Evolutionary conservation across 78 protist species (phyloP), one percentile per base, ranked within the genome.

Genomic region (Dictyostelium brefeldianum): DNA sequence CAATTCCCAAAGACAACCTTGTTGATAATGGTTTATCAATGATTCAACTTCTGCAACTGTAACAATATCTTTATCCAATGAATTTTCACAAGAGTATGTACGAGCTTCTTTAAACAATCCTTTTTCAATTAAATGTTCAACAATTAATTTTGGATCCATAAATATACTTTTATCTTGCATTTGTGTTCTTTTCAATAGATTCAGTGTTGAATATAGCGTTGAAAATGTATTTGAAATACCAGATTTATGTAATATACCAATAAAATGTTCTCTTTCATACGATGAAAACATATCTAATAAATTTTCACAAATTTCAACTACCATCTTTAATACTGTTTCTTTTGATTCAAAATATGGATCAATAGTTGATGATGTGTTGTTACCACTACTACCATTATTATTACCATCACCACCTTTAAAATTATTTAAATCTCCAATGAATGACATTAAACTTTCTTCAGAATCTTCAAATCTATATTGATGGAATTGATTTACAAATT

Each of bases 381-480:
- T 11, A 11, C 41, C 15, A 31, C 22, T 15, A 17, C 12, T 15
- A 31, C 17, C 25, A 12, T 18, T 36, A 59, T 22, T 11, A 62
- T 22, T 62, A 41, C 78, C 78, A 70, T 41, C 78, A 70, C 54
- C 78, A 41, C 54, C 54, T 51, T 82, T 75, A 27, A 75, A 69
- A 48, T 57, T n/a, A 7, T 14, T 15, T 12, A 77, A 22, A 47
- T 87, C 79, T 18, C 29, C 46, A 14, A 87, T 87, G 22, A 87
- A 87, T 22, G 29, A n/a, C 41, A 6, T 29, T 22, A 87, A 43
- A 29, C 81, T 70, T 29, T 77, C 47, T 56, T 87, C 80, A 29
- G 93, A 74, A 9, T 87, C 93, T 65, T 87, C 93, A 50, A 87
- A 87, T 59, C 93, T 41, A 87, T 87, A 87, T 51, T 87, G 93